Base-by-base conservation (phyloP, 139 green algal species). In the Klebsormidium nitens region DNA sequence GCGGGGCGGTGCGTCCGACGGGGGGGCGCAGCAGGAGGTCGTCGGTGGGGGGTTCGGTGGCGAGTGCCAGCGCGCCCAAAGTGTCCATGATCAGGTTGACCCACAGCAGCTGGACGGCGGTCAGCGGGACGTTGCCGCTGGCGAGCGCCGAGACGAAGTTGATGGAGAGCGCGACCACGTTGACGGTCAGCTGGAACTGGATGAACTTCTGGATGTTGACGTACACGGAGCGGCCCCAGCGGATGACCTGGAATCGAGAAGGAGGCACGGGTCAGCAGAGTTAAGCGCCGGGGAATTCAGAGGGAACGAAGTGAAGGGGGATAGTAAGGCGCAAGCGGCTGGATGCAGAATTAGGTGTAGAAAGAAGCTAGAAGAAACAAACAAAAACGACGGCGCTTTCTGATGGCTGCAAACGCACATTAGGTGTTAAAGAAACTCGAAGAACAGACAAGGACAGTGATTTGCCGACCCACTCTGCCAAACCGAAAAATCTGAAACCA, bases 61-160 rank as follows among this genome's bases (percentile, higher is more conserved):
- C 89, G 35, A 95, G 77, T 14, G 89, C 88, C 64, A 93, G 86
- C 35, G 89, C 89, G 6, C 83, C 89, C 38, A 93, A 73, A 2
- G 91, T 92, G 85, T 98, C 93, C 93, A 98, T 97, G 76, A 98
- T 97, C 29, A 98, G 86, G 82, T 98, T 97, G 44, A 96, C 89
- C 93, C 93, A 98, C 66, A 96, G 89, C 70, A 97, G 87, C 76
- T 88, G 89, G 70, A 97, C 82, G 64, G 96, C 90, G 59, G 90
- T 96, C 40, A 97, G 59, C 5, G 75, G 75, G 17, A 66, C 36
- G n/a, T 66, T 57, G 52, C 64, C 82, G 52, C 86, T 86, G 42
- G 83, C 87, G 32, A 96, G 74, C 17, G 93, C 92, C 5, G 91
- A 88, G 26, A 96, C 79, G 70, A 98, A 96, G 34, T 95, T 89